Evolutionary conservation across 2,329 filamentous ascomycete species (phyloP).

Genomic region (Colletotrichum incanum): DNA sequence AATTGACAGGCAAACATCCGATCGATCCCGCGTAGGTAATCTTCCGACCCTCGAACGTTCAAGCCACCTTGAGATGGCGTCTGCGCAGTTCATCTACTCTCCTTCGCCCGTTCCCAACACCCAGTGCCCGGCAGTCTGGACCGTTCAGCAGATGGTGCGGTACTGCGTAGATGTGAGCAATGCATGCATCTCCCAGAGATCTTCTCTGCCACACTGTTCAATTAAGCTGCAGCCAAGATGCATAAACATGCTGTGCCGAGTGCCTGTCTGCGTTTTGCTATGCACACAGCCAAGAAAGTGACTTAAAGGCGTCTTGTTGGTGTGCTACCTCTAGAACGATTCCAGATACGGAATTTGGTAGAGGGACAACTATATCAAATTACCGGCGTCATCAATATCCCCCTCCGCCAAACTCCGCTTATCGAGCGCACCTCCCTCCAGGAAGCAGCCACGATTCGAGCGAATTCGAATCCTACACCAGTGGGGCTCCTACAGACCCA

Average conservation of each 20-base stretch:
- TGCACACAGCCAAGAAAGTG: neutral
- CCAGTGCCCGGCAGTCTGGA: neutral
- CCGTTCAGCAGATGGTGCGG: neutral
- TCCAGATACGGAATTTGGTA: neutral
- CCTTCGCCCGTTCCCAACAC: neutral
- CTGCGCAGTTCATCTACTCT: neutral
- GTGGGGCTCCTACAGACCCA: neutral
- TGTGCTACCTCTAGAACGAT: no score
- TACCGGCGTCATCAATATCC: neutral
- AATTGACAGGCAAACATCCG: slow-evolving; percentile 21
- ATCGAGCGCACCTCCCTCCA: no score
- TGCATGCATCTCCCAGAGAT: neutral
- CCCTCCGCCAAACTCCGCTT: neutral
- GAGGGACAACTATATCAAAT: neutral
- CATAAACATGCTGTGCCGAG: neutral
- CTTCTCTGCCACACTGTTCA: no score
- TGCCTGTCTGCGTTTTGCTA: neutral
- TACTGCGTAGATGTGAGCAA: neutral
- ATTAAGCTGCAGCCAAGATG: neutral
- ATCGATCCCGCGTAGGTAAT: neutral
- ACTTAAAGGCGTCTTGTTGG: neutral
- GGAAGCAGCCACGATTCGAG: no score
- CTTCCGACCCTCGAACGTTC: neutral
- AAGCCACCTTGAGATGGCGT: neutral
- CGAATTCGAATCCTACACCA: neutral